phyloP scores from a whole-genome alignment of 2,329 filamentous ascomycete genomes.

The Xylariaceae sp. region DNA sequence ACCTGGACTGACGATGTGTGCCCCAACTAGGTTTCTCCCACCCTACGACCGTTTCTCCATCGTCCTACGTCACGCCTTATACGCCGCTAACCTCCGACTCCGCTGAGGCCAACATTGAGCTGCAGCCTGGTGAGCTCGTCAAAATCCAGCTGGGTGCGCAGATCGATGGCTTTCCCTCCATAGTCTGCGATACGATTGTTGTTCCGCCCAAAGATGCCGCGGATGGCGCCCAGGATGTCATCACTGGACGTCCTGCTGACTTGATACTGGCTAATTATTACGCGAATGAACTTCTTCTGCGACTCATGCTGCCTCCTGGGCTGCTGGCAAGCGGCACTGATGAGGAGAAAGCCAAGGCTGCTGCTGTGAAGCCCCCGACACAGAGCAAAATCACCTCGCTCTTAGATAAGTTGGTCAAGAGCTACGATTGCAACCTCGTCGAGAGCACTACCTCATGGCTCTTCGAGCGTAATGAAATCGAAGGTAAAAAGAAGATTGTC shows the following conservation, averaged over 20 bases:
- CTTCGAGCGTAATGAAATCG: slow-evolving; percentile 96
- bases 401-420: slow-evolving; percentile 86
- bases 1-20: slow-evolving; percentile 23
- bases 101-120: slow-evolving; percentile 72
- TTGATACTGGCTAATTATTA: slow-evolving; percentile 88
- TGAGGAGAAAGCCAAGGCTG: slow-evolving; percentile 92
- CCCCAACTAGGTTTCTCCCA: slow-evolving; percentile 69
- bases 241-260: slow-evolving; percentile 78
- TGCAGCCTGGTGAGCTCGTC: slow-evolving; percentile 82
- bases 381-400: slow-evolving; percentile 83
- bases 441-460: slow-evolving; percentile 98
- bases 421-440: slow-evolving; percentile 86
- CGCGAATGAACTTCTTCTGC: slow-evolving; percentile 88
- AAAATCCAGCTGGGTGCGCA: slow-evolving; percentile 99
- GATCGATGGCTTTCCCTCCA: slow-evolving; percentile 94
- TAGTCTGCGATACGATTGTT: slow-evolving; percentile 89
- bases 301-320: slow-evolving; percentile 88
- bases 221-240: slow-evolving; percentile 57
- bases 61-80: slow-evolving; percentile 92
- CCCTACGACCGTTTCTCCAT: slow-evolving; percentile 91
- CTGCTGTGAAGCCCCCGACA: slow-evolving; percentile 73
- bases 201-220: slow-evolving; percentile 60
- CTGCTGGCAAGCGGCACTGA: slow-evolving; percentile 77
- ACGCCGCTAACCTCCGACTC: slow-evolving; percentile 85
- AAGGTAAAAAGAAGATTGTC: slow-evolving; percentile 96